phyloP scores from a whole-genome alignment of 2,329 filamentous ascomycete species.

The Ambrosiella xylebori region DNA sequence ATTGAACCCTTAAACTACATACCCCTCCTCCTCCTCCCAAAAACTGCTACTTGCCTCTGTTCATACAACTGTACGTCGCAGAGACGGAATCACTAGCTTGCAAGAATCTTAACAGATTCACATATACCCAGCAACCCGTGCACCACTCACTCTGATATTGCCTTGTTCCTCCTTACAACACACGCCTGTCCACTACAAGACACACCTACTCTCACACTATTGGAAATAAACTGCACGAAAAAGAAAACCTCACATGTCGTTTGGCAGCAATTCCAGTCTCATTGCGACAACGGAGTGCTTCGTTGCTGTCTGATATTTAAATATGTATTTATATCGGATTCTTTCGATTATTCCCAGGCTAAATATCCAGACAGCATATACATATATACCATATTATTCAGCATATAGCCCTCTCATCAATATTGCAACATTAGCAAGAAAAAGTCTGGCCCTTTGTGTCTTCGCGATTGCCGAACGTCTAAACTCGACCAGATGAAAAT shows the following conservation, averaged over 20 bases:
- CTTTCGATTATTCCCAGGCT: too few relatives aligned
- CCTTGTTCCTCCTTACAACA: background rate
- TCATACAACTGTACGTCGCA: background rate
- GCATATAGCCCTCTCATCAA: too few relatives aligned
- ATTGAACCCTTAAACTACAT: background rate
- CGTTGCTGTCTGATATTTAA: background rate
- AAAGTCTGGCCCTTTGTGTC: too few relatives aligned
- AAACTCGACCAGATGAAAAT: background rate
- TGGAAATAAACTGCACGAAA: background rate
- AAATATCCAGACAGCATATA: too few relatives aligned
- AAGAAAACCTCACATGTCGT: background rate
- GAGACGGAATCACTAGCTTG: background rate
- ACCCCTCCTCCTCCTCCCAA: background rate
- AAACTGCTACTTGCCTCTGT: background rate
- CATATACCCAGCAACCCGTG: background rate
- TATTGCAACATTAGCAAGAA: too few relatives aligned
- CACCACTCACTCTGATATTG: background rate
- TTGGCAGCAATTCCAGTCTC: background rate
- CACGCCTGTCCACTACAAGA: background rate
- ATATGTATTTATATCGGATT: background rate
- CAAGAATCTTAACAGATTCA: slow-evolving; percentile 1
- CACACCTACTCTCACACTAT: background rate
- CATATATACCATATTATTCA: too few relatives aligned
- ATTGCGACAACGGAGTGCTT: background rate
- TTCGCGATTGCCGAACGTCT: too few relatives aligned